Evolutionary conservation across 1,139 yeast genomes (phyloP), one percentile per base, ranked within the genome.

Genomic region (Debaryomycetaceae sp.): DNA sequence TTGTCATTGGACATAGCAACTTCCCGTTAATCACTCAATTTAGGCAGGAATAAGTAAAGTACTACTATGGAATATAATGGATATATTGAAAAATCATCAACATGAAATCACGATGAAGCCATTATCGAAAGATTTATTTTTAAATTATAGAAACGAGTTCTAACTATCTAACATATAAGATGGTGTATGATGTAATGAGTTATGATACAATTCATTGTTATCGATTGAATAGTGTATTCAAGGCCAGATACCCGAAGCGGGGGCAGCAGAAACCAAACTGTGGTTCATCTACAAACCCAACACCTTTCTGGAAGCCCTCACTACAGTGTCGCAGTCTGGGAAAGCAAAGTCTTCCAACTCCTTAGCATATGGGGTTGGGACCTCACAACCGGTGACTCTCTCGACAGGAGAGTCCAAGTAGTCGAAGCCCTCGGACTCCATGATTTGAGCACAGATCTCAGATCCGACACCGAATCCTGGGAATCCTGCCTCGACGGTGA

Each of bases 351-450:
- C 95, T 80, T 95, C 99, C 66, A 95, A 82, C 74, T 87, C 95
- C 71, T 84, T 81, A 58, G 97, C 97, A 68, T 95, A 95, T 54
- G 99, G 99, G 58, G 99, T 95, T 67, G 99, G 99, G 35, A 91
- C 97, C 75, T 95, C 99, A 65, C 98, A 95, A 70, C 99, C 99
- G 49, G 99, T 95, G 62, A 91, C 95, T 80, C 99, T 89, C 75
- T 87, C 96, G 56, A 93, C 93, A 57, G 99, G 99, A 52, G 99
- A 96, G 71, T 95, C 99, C 69, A 95, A 83, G 81, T 90, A 88
- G 74, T 95, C 99, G 59, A 93, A 93, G 46, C 96, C 98, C 72
- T 91, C 98, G 45, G 96, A 83, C 76, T 95, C 99, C 97, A 93
- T 90, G 64, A 95, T 80, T 74, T 90, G 97, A 52, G 98, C 99